Evolutionary conservation across 805 yeast species (phyloP).

Genomic region (Yamadazyma endophytica): DNA sequence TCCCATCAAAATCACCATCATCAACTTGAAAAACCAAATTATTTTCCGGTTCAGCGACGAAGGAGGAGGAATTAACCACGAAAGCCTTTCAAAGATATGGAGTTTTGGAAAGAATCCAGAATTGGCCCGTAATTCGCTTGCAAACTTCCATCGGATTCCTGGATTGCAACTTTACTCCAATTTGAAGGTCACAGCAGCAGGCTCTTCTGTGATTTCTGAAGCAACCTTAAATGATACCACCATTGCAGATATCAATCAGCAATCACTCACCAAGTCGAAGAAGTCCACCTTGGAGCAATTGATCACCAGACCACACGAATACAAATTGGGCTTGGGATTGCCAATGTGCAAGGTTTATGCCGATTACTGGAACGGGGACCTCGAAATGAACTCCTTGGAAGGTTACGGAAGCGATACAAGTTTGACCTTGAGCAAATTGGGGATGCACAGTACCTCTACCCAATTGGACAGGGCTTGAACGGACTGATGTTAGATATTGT

Average conservation of each 20-base stretch:
- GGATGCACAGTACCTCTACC: conserved; percentile 56
- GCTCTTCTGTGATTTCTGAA: conserved; percentile 30
- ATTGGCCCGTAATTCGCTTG: conserved; percentile 52
- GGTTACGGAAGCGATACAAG: conserved; percentile 93
- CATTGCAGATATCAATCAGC: conserved; percentile 17
- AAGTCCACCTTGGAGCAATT: conserved; percentile 58
- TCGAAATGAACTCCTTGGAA: conserved; percentile 76
- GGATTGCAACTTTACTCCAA: conserved; percentile 49
- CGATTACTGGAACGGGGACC: conserved; percentile 94
- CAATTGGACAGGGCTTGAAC: conserved; percentile 73
- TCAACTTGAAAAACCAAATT: conserved; percentile 62
- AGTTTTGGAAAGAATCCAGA: conserved; percentile 75
- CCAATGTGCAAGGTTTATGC: conserved; percentile 93
- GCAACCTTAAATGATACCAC: conserved; percentile 36
- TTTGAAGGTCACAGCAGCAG: conserved; percentile 36
- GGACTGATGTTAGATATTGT: too few species aligned
- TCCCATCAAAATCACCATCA: conserved; percentile 73
- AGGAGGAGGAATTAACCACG: conserved; percentile 80
- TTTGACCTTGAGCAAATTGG: conserved; percentile 73
- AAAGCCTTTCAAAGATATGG: conserved; percentile 67
- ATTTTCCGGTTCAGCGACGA: conserved; percentile 79
- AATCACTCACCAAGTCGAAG: conserved; percentile 23
- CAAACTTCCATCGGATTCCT: conserved; percentile 67
- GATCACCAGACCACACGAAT: conserved; percentile 68
- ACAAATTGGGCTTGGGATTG: conserved; percentile 79